Conservation (phyloP, 345 rosid species). For the Geranium brycei region DNA sequence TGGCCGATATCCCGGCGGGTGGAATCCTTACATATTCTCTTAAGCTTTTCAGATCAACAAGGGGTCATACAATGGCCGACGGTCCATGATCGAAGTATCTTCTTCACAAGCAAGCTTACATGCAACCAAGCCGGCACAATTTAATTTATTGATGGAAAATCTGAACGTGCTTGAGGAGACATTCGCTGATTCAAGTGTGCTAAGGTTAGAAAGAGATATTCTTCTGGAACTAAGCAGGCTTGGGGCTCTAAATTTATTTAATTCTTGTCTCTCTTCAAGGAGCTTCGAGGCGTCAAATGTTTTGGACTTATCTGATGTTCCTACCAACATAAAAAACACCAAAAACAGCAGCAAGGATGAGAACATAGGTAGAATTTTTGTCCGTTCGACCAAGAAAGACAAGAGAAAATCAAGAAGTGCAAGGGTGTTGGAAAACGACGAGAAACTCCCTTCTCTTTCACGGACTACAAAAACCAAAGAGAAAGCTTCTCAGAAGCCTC, state of each 20-base stretch:
- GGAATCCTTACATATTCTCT: not conserved
- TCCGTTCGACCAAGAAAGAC: slow-evolving; percentile 29
- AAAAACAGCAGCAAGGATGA: slow-evolving; percentile 11
- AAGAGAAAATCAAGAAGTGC: slow-evolving; percentile 34
- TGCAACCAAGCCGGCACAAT: slow-evolving; percentile 21
- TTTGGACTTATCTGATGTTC: slow-evolving; percentile 23
- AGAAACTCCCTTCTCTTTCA: slow-evolving; percentile 6
- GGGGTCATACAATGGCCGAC: slow-evolving; percentile 11
- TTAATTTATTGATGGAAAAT: slow-evolving; percentile 50
- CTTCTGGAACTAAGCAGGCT: slow-evolving; percentile 46
- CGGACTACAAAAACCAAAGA: slow-evolving; percentile 15
- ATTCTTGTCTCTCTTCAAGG: slow-evolving; percentile 25
- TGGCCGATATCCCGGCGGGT: no score
- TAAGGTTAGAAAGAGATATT: slow-evolving; percentile 50
- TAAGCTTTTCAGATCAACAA: slow-evolving; percentile 8
- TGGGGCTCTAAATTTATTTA: slow-evolving; percentile 53
- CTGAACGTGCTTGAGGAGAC: slow-evolving; percentile 50
- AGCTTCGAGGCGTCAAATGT: slow-evolving; percentile 18
- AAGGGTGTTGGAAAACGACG: slow-evolving; percentile 10
- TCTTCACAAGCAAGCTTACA: slow-evolving; percentile 9
- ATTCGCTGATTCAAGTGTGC: slow-evolving; percentile 29
- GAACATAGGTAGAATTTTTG: slow-evolving; percentile 14
- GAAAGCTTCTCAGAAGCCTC: slow-evolving; percentile 11
- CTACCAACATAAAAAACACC: slow-evolving; percentile 13
- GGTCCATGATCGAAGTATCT: slow-evolving; percentile 2